Conservation (phyloP, 352 stramenopile genomes). For the Globisporangium echinulatum region DNA sequence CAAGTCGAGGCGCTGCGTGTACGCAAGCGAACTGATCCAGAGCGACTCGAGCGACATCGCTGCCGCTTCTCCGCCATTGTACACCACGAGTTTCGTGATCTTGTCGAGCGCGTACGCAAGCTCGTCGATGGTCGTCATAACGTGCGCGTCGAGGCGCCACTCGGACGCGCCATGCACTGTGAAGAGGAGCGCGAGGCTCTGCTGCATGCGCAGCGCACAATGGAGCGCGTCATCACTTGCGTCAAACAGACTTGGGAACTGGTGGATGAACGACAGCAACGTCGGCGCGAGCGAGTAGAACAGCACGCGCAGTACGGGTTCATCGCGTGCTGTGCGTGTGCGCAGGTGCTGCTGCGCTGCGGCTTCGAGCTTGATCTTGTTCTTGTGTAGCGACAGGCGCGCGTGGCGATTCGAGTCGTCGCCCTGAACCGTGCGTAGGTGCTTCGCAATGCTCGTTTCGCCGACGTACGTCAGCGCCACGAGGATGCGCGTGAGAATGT, state of each 20-base stretch:
- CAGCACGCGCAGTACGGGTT: constrained; percentile 28
- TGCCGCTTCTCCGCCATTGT: neutral
- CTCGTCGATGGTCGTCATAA: constrained; percentile 28
- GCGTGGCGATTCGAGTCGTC: constrained; percentile 41
- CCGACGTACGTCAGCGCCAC: constrained; percentile 22
- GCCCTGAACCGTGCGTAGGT: constrained; percentile 32
- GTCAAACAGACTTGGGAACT: constrained; percentile 45
- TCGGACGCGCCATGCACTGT: constrained; percentile 22
- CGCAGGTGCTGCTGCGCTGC: constrained; percentile 16
- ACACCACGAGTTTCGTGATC: constrained; percentile 17
- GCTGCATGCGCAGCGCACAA: constrained; percentile 16
- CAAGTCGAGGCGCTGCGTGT: constrained; percentile 12
- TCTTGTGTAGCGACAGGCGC: constrained; percentile 40
- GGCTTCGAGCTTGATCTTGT: constrained; percentile 27
- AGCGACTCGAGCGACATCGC: constrained; percentile 10
- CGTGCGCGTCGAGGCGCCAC: constrained; percentile 25
- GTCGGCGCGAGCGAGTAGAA: constrained; percentile 36
- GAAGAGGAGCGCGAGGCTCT: constrained; percentile 28
- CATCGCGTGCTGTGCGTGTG: constrained; percentile 26
- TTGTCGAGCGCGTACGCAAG: constrained; percentile 46
- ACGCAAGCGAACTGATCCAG: constrained; percentile 7
- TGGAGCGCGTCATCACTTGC: constrained; percentile 17
- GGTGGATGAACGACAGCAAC: constrained; percentile 42
- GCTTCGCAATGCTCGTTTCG: constrained; percentile 23
- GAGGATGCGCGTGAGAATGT: constrained; percentile 35